Conservation (phyloP, 768 basidiomycete genomes). For the Trametes cinnabarina region DNA sequence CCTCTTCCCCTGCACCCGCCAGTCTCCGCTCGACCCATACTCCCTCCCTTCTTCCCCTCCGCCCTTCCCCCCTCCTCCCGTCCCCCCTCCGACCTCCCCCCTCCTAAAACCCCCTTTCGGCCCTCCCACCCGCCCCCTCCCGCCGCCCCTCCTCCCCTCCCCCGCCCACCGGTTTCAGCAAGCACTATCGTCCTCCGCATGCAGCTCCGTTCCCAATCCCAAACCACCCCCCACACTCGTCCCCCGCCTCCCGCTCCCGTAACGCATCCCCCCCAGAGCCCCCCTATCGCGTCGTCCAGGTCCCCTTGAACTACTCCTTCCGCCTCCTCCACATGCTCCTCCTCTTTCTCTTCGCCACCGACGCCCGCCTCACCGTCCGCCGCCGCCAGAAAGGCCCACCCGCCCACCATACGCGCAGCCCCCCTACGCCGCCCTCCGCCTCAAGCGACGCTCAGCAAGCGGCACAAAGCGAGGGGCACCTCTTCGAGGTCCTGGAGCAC, state of each 20-base stretch:
- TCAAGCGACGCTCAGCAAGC: background rate
- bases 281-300: slow-evolving; percentile 63
- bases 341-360: slow-evolving; percentile 51
- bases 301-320: slow-evolving; percentile 70
- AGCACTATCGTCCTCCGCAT: slow-evolving; percentile 65
- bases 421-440: background rate
- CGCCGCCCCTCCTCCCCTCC: slow-evolving; percentile 36
- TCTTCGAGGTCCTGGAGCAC: slow-evolving; percentile 60
- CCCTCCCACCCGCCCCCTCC: slow-evolving; percentile 46
- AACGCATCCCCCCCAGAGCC: slow-evolving; percentile 35
- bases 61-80: slow-evolving; percentile 27
- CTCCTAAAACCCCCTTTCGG: slow-evolving; percentile 31
- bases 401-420: background rate
- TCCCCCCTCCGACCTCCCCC: slow-evolving; percentile 37
- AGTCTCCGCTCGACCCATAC: slow-evolving; percentile 31
- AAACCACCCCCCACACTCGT: background rate
- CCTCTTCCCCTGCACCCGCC: slow-evolving; percentile 7
- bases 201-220: slow-evolving; percentile 47
- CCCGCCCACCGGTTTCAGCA: slow-evolving; percentile 47
- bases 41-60: slow-evolving; percentile 23
- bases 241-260: slow-evolving; percentile 21
- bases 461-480: slow-evolving; percentile 41
- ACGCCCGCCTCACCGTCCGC: slow-evolving; percentile 19
- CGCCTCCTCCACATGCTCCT: slow-evolving; percentile 62
- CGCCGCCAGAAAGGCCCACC: background rate